Conservation (phyloP, 306 rosid species). For the Hippophae gyantsensis region DNA sequence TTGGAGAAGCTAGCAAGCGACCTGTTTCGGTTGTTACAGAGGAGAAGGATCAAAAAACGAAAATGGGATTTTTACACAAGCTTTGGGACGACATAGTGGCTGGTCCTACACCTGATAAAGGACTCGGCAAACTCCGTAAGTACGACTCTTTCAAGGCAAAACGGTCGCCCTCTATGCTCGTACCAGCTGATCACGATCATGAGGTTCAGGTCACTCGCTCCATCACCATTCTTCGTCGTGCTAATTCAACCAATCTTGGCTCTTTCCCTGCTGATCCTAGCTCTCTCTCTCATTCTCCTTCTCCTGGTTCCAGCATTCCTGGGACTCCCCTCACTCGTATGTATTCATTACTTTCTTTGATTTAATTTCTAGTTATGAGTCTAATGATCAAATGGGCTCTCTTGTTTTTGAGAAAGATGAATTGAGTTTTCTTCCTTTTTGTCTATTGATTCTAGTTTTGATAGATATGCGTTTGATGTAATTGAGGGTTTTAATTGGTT, state of each 20-base stretch:
- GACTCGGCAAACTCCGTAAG: slow-evolving; percentile 78
- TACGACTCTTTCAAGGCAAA: slow-evolving; percentile 34
- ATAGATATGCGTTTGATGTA: not conserved
- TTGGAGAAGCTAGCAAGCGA: not conserved
- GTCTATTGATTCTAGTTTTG: not conserved
- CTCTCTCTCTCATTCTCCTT: slow-evolving; percentile 27
- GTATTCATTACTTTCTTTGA: not conserved
- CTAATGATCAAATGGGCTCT: not conserved
- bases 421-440: not conserved
- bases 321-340: slow-evolving; percentile 57
- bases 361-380: not conserved
- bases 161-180: slow-evolving; percentile 16
- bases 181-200: slow-evolving; percentile 3
- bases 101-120: slow-evolving; percentile 87
- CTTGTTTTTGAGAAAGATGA: too few relatives aligned
- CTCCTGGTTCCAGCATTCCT: slow-evolving; percentile 29
- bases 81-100: slow-evolving; percentile 98
- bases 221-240: slow-evolving; percentile 51
- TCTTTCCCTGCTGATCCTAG: slow-evolving; percentile 16
- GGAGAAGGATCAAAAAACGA: slow-evolving; percentile 1
- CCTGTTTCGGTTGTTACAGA: slow-evolving; percentile 27
- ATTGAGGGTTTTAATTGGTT: not conserved
- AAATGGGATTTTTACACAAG: slow-evolving; percentile 76
- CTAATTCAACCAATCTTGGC: slow-evolving; percentile 14
- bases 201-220: slow-evolving; percentile 46